A percentile compares a stretch with the other conserved stretches of the same genome.
Evolutionary conservation across 192 early-diverging fungal genomes (phyloP).

Genomic region (Diversispora eburnea): DNA sequence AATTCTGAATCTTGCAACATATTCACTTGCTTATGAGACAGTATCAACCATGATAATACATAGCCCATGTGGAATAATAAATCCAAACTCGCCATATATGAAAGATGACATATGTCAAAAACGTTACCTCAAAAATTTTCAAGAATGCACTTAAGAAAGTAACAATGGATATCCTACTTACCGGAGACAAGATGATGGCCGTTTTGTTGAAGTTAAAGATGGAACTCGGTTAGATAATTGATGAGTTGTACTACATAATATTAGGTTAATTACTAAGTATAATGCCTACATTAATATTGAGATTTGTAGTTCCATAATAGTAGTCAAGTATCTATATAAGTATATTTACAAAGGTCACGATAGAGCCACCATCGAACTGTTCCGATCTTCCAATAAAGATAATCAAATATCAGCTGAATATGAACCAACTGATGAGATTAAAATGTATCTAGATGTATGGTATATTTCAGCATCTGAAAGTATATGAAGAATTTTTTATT

Average conservation of each 20-base stretch:
- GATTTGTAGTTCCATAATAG: too few relatives aligned
- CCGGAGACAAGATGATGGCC: conserved; percentile 7
- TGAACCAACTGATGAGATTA: too few relatives aligned
- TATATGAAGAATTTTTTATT: conserved; percentile 31
- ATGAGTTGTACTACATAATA: too few relatives aligned
- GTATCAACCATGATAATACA: conserved; percentile 31
- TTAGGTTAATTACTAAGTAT: too few relatives aligned
- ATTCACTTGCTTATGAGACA: conserved; percentile 28
- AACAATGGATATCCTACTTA: conserved; percentile 35
- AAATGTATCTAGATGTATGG: conserved; percentile 22
- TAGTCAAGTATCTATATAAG: too few relatives aligned
- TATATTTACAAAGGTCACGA: too few relatives aligned
- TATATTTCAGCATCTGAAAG: conserved; percentile 35
- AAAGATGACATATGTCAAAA: conserved; percentile 29
- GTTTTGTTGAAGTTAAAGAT: too few relatives aligned
- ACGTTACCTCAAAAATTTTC: conserved; percentile 19
- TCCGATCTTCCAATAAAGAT: too few relatives aligned
- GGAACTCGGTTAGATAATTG: too few relatives aligned
- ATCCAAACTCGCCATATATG: conserved; percentile 32
- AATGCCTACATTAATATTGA: too few relatives aligned
- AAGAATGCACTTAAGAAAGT: conserved; percentile 6
- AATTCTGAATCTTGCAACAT: conserved; percentile 17
- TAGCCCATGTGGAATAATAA: conserved; percentile 18
- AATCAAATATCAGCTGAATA: too few relatives aligned
- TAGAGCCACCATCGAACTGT: too few relatives aligned